phyloP scores from a whole-genome alignment of 345 rosid species.

The Dimocarpus longan region DNA sequence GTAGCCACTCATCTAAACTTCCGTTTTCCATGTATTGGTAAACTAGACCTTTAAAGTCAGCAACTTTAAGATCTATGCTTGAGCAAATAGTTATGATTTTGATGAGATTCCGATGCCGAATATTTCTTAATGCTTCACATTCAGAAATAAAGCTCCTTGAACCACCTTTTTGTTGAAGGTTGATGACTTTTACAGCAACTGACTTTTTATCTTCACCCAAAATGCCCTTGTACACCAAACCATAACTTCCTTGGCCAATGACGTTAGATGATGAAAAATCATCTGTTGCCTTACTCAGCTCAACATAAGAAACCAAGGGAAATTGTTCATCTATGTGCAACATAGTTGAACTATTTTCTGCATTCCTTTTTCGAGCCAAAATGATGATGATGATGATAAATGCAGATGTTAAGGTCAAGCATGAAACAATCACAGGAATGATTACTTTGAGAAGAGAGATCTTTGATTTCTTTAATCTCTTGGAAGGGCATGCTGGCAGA shows the following conservation, averaged over 20 bases:
- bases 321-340: not conserved
- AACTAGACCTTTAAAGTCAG: slow-evolving; percentile 28
- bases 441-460: not conserved
- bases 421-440: not conserved
- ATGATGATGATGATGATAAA: not conserved
- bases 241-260: slow-evolving; percentile 34
- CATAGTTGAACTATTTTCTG: not conserved
- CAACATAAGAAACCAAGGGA: slow-evolving; percentile 3
- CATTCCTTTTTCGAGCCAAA: not conserved
- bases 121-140: slow-evolving; percentile 37
- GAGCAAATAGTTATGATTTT: slow-evolving; percentile 40
- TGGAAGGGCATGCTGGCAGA: slow-evolving; percentile 10
- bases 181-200: slow-evolving; percentile 44
- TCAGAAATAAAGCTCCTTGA: slow-evolving; percentile 47
- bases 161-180: slow-evolving; percentile 40
- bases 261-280: slow-evolving; percentile 28
- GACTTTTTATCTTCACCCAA: slow-evolving; percentile 7
- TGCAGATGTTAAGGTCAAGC: not conserved
- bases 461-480: slow-evolving; percentile 14
- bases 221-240: slow-evolving; percentile 32
- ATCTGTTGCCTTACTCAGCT: slow-evolving; percentile 17
- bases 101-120: slow-evolving; percentile 49
- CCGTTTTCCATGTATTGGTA: slow-evolving; percentile 29
- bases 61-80: not conserved
- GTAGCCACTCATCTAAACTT: slow-evolving; percentile 23